Conservation (phyloP, 2,329 filamentous ascomycete species). For the Blastomyces emzantsi region DNA sequence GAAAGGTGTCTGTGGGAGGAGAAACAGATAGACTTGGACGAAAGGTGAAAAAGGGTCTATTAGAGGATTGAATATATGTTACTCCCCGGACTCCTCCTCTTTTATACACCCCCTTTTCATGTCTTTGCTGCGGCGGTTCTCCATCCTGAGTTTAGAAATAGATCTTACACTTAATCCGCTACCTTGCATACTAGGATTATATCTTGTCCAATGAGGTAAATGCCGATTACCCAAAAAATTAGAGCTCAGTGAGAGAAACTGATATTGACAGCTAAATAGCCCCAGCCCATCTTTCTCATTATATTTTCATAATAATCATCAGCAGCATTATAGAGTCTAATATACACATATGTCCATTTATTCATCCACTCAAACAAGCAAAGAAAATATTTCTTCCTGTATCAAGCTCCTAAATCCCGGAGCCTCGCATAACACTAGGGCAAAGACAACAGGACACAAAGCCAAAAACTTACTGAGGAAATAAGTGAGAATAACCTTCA, state of each 20-base stretch:
- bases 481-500: background rate
- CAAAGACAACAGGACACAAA: background rate
- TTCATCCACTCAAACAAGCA: background rate
- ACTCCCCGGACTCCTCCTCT: too few species aligned
- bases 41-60: background rate
- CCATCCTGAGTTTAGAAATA: background rate
- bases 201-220: background rate
- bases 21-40: background rate
- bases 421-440: background rate
- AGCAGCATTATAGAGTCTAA: background rate
- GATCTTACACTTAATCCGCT: background rate
- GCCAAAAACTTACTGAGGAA: background rate
- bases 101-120: background rate
- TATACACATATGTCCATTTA: background rate
- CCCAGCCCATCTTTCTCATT: background rate
- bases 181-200: background rate
- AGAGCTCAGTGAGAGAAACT: background rate
- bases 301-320: slow-evolving; percentile 9
- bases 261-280: background rate
- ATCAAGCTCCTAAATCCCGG: slow-evolving; percentile 3
- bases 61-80: background rate
- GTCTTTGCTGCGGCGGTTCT: background rate
- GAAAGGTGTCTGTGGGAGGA: slow-evolving; percentile 67
- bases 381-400: background rate
- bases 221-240: background rate